phyloP scores from a whole-genome alignment of 1,139 yeast genomes.

The Chernovozyma aurita region DNA sequence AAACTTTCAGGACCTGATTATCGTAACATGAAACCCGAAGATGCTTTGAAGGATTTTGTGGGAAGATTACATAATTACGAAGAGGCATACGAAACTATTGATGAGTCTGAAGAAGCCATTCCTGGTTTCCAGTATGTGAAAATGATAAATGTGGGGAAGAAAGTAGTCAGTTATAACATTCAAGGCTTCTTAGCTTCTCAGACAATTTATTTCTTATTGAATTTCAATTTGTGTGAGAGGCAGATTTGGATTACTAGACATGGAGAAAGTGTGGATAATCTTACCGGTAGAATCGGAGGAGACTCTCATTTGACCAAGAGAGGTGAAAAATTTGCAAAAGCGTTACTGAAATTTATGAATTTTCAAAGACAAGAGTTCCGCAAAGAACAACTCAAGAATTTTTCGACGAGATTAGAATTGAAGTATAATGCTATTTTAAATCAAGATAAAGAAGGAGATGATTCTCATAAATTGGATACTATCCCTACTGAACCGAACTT shows the following conservation, averaged over 20 bases:
- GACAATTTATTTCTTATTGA: constrained; percentile 82
- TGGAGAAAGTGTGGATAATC: constrained; percentile 87
- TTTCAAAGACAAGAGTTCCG: constrained; percentile 70
- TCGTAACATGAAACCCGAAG: constrained; percentile 74
- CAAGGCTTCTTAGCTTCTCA: constrained; percentile 93
- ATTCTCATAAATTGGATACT: constrained; percentile 23
- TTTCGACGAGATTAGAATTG: constrained; percentile 39
- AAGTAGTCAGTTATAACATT: constrained; percentile 86
- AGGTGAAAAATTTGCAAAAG: constrained; percentile 69
- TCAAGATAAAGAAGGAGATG: constrained; percentile 8
- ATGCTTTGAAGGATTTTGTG: constrained; percentile 77
- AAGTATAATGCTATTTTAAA: constrained; percentile 30
- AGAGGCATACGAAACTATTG: constrained; percentile 86
- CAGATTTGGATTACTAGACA: constrained; percentile 95
- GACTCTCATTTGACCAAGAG: constrained; percentile 77
- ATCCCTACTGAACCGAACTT: constrained; percentile 64
- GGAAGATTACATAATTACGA: constrained; percentile 81
- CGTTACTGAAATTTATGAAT: constrained; percentile 71
- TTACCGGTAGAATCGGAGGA: constrained; percentile 84
- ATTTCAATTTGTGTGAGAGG: constrained; percentile 85
- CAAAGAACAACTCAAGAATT: constrained; percentile 54
- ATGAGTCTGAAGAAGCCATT: constrained; percentile 62
- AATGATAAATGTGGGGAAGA: constrained; percentile 94
- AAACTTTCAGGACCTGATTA: constrained; percentile 95
- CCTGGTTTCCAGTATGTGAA: constrained; percentile 79